Evolutionary conservation across 805 yeast species (phyloP).

Genomic region (Yarrowia sp.): DNA sequence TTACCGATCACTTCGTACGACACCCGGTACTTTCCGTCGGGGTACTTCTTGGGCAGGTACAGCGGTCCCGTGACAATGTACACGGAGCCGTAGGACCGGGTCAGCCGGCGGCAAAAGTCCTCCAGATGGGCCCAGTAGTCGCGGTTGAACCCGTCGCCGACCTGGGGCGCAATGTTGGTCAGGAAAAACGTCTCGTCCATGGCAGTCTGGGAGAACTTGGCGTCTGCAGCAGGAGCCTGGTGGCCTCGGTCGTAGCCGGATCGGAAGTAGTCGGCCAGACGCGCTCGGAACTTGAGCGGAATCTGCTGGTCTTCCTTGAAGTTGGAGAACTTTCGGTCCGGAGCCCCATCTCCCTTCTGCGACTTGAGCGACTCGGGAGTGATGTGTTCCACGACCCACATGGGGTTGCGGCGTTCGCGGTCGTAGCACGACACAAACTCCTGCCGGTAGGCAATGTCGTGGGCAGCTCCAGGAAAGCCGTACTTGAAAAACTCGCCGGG

Average conservation of each 20-base stretch:
- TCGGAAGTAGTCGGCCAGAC: constrained; percentile 84
- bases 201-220: constrained; percentile 85
- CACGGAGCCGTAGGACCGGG: constrained; percentile 73
- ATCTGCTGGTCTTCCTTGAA: constrained; percentile 87
- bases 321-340: constrained; percentile 76
- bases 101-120: constrained; percentile 80
- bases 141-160: constrained; percentile 96
- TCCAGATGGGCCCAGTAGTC: constrained; percentile 99
- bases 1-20: constrained; percentile 92
- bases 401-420: constrained; percentile 83
- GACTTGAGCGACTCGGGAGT: constrained; percentile 68
- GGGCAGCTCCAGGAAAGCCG: constrained; percentile 95
- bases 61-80: constrained; percentile 93
- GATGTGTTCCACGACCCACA: constrained; percentile 79
- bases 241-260: constrained; percentile 98
- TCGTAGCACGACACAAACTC: constrained; percentile 90
- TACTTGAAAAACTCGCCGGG: constrained; percentile 55
- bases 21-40: constrained; percentile 86
- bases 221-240: constrained; percentile 97
- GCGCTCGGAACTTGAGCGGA: constrained; percentile 78
- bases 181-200: constrained; percentile 94
- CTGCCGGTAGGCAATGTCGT: constrained; percentile 73
- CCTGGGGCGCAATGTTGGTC: constrained; percentile 95
- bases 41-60: constrained; percentile 77
- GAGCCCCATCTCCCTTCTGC: constrained; percentile 49